Evolutionary conservation across 257 asterid genomes (phyloP), one percentile per base, ranked within the genome.

Genomic region (Thymus mandschuricus): DNA sequence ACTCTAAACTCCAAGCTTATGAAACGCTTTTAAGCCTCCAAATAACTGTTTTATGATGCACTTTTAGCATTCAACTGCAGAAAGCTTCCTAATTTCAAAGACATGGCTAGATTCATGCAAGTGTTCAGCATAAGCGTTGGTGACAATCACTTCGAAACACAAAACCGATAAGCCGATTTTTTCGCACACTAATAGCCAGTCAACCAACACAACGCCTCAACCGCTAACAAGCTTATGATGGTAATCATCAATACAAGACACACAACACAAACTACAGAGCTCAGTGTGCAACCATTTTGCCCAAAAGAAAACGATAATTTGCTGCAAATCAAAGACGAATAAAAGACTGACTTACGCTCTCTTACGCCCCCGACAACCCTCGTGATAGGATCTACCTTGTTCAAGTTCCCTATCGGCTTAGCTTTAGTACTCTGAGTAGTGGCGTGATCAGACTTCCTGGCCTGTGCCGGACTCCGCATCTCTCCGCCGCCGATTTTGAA

Each of bases 361-460:
- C 96, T 84, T 58, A 88, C 87, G 70, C 99, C 99, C 55, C 81
- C 81, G 52, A 87, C 77, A 43, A 83, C 84, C 66, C 82, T 84
- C 48, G 95, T 89, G 21, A 69, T 71, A 43, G 92, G 97, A 83
- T 91, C 98, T 13, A 86, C 81, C 62, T 79, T 89, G 82, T 89
- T 81, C 84, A 94, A 82, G 65, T 91, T 91, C 64, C 79, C 86
- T 44, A 66, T 83, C 40, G 75, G 76, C 63, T 80, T 82, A 48
- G 63, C 33, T 41, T 51, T 75, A 64, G 74, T 73, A 50, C 68
- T 81, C 77, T 66, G 74, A 67, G 65, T 33, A 50, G 52, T 67
- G 51, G 41, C 73, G 10, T n/a, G 60, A 41, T 68, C 83, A 73
- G 78, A 51, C 0, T 70, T 65, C 70, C 78, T 63, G 49, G 59